These are phyloP conservation scores for Backusella tarrabulga DNA, from an alignment of 192 early-diverging fungal species.

Conservation along the genomic window DNA sequence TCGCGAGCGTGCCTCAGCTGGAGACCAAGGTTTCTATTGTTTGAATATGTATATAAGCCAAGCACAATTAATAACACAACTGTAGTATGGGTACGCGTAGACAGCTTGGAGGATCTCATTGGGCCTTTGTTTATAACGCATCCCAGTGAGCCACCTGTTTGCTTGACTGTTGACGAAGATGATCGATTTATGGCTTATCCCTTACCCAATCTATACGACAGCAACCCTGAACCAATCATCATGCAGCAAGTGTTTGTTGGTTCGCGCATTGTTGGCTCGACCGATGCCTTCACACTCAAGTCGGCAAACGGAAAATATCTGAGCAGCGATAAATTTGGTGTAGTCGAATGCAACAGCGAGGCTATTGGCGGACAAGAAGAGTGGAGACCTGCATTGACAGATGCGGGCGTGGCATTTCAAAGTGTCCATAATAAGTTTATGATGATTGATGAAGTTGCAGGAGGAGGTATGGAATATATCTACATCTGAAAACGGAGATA, in stretches of 20 bases:
- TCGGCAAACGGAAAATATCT: conserved; percentile 66
- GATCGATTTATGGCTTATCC: conserved; percentile 45
- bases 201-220: conserved; percentile 32
- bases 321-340: conserved; percentile 76
- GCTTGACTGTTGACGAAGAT: conserved; percentile 48
- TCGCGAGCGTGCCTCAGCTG: conserved; percentile 37
- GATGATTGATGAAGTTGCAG: conserved; percentile 58
- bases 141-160: conserved; percentile 59
- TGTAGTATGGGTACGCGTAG: conserved; percentile 64
- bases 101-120: conserved; percentile 59
- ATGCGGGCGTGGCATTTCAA: conserved; percentile 69
- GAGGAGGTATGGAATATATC: conserved; percentile 19
- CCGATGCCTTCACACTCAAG: conserved; percentile 57
- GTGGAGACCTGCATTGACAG: conserved; percentile 65
- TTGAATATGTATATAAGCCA: neutral
- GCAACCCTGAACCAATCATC: conserved; percentile 38
- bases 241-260: conserved; percentile 71
- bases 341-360: conserved; percentile 66
- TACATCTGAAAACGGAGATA: neutral
- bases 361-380: conserved; percentile 82
- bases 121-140: conserved; percentile 70
- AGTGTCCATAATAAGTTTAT: conserved; percentile 66
- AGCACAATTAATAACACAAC: neutral
- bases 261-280: conserved; percentile 55
- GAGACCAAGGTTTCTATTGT: conserved; percentile 26